Conservation (phyloP, 176 grass and related monocot genomes). For the Luzula sylvatica region DNA sequence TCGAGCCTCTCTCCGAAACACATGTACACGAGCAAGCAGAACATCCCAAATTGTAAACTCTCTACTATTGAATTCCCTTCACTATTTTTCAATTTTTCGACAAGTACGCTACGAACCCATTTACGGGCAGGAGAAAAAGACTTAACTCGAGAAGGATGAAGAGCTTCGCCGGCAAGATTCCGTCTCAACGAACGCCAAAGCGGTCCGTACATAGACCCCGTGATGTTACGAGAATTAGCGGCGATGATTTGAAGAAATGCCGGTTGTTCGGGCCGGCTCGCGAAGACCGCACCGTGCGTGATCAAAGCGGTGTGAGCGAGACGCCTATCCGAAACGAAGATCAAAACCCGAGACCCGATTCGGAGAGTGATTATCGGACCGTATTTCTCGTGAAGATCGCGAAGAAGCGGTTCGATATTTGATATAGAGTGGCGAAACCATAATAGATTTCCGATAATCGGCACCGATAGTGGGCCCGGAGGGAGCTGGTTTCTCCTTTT, state of each 20-base stretch:
- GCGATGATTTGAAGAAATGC: background rate
- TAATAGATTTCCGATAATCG: constrained; percentile 33
- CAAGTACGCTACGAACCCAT: constrained; percentile 26
- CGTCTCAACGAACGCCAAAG: constrained; percentile 45
- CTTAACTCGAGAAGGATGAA: constrained; percentile 33
- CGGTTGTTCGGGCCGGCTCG: constrained; percentile 15
- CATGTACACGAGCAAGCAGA: constrained; percentile 51
- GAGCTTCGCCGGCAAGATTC: constrained; percentile 42
- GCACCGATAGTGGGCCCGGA: constrained; percentile 35
- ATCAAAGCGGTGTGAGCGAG: constrained; percentile 46
- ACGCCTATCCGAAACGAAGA: constrained; percentile 38
- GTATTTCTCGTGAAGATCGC: constrained; percentile 20
- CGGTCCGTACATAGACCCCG: constrained; percentile 29
- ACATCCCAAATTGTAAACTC: constrained; percentile 48
- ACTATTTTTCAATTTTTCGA: constrained; percentile 12
- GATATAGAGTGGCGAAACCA: constrained; percentile 16
- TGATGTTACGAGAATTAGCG: constrained; percentile 26
- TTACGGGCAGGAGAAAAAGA: constrained; percentile 30
- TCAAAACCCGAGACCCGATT: constrained; percentile 7
- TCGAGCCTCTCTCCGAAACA: constrained; percentile 66
- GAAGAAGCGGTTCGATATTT: constrained; percentile 27
- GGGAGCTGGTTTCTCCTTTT: constrained; percentile 14
- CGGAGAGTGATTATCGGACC: constrained; percentile 41
- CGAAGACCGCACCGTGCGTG: constrained; percentile 27
- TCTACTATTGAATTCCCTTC: constrained; percentile 12